These are phyloP conservation scores for Fusarium abutilonis DNA, from an alignment of 2,329 filamentous ascomycete genomes.

Conservation along the genomic window DNA sequence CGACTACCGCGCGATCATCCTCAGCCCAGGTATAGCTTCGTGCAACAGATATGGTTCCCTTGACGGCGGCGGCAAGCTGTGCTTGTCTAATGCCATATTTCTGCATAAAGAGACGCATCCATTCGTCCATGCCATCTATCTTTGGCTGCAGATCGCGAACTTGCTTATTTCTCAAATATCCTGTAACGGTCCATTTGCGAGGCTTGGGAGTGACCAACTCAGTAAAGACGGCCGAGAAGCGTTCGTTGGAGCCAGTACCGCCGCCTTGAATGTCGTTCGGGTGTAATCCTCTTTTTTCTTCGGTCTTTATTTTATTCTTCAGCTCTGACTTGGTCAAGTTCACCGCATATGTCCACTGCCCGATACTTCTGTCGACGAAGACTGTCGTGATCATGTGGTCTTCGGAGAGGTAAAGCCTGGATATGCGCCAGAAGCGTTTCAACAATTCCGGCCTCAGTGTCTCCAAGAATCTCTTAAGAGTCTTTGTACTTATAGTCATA, in stretches of 20 bases:
- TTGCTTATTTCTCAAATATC: background rate
- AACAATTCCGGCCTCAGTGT: slow-evolving; percentile 2
- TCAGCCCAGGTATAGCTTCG: slow-evolving; percentile 37
- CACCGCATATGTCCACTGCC: slow-evolving; percentile 15
- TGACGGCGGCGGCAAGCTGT: slow-evolving; percentile 16
- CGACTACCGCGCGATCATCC: slow-evolving; percentile 19
- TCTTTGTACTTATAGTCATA: background rate
- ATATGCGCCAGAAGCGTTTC: slow-evolving; percentile 32
- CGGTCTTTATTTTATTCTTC: background rate
- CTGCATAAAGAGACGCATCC: slow-evolving; percentile 26
- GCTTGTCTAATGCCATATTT: slow-evolving; percentile 34
- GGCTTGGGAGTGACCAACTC: slow-evolving; percentile 6
- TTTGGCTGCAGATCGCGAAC: no score
- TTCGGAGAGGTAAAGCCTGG: slow-evolving; percentile 28
- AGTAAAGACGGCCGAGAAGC: slow-evolving; percentile 29
- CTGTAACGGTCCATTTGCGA: slow-evolving; percentile 16
- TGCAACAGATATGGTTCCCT: slow-evolving; percentile 8
- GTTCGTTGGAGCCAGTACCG: background rate
- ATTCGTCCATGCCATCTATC: background rate
- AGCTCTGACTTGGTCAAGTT: slow-evolving; percentile 9
- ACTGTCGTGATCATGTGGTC: slow-evolving; percentile 29
- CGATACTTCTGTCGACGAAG: slow-evolving; percentile 28
- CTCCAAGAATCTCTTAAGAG: background rate
- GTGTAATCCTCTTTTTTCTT: background rate
- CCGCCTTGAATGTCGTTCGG: slow-evolving; percentile 32